phyloP scores from a whole-genome alignment of 2,329 filamentous ascomycete species.

The Mollisia scopiformis region DNA sequence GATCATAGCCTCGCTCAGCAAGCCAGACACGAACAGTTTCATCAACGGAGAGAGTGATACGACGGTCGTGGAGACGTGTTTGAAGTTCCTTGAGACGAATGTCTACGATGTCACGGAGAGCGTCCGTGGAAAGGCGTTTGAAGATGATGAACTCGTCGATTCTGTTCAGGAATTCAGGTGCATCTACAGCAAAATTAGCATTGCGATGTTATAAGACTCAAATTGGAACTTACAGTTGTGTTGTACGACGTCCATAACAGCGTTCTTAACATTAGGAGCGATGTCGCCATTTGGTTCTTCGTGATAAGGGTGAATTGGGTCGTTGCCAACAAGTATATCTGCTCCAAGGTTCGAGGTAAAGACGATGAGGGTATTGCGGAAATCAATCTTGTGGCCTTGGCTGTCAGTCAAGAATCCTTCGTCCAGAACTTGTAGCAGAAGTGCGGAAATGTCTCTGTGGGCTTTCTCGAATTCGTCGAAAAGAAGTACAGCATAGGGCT shows the following conservation, averaged over 20 bases:
- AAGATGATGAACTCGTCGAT: slow-evolving; percentile 98
- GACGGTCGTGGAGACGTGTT: slow-evolving; percentile 77
- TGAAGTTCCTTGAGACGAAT: slow-evolving; percentile 88
- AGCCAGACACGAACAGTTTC: slow-evolving; percentile 82
- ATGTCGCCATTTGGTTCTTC: slow-evolving; percentile 69
- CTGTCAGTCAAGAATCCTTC: slow-evolving; percentile 95
- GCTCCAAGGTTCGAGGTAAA: slow-evolving; percentile 95
- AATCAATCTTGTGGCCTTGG: slow-evolving; percentile 96
- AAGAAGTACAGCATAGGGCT: slow-evolving; percentile 91
- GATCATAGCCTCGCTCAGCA: slow-evolving; percentile 86
- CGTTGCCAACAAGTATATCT: slow-evolving; percentile 80
- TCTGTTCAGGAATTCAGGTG: slow-evolving; percentile 94
- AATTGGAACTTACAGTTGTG: slow-evolving; percentile 48
- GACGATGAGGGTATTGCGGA: slow-evolving; percentile 95
- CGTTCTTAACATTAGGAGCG: slow-evolving; percentile 70
- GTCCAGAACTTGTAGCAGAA: slow-evolving; percentile 92
- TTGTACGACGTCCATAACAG: slow-evolving; percentile 88
- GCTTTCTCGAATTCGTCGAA: slow-evolving; percentile 99
- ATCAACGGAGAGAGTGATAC: slow-evolving; percentile 76
- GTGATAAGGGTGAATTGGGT: slow-evolving; percentile 65
- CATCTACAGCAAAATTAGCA: slow-evolving; percentile 45
- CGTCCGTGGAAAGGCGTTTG: slow-evolving; percentile 77
- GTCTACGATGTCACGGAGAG: slow-evolving; percentile 90
- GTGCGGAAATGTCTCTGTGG: slow-evolving; percentile 88
- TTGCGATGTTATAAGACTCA: neutral